phyloP scores from a whole-genome alignment of 441 rosid species.

The Adansonia gregorii region DNA sequence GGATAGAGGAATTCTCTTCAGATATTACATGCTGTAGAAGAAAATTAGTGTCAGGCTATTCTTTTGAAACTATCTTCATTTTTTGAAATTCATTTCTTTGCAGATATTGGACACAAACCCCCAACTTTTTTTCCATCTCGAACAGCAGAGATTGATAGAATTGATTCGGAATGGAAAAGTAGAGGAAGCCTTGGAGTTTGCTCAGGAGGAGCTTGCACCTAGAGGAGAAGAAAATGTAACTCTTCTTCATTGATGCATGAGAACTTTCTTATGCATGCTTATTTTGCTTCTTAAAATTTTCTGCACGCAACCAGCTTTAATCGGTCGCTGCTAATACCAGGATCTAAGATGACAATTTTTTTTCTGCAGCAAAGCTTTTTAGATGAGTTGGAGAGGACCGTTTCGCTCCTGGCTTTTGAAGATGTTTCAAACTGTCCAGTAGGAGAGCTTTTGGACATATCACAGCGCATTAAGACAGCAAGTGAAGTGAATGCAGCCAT shows the following conservation, averaged over 20 bases:
- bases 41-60: neutral
- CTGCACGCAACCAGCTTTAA: neutral
- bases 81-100: neutral
- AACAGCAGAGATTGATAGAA: constrained; percentile 95
- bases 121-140: constrained; percentile 95
- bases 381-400: constrained; percentile 91
- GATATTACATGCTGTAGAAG: neutral
- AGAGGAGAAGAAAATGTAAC: constrained; percentile 86
- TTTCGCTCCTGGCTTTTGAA: constrained; percentile 85
- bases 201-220: constrained; percentile 98
- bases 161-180: constrained; percentile 86
- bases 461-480: constrained; percentile 88
- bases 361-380: constrained; percentile 76
- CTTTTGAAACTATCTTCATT: neutral
- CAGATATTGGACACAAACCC: constrained; percentile 91
- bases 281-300: constrained; percentile 21
- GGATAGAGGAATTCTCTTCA: neutral
- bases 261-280: constrained; percentile 30
- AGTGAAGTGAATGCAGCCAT: constrained; percentile 97
- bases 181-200: constrained; percentile 94
- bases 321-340: neutral
- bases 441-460: constrained; percentile 77
- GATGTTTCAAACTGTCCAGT: constrained; percentile 83
- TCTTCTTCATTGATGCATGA: constrained; percentile 7
- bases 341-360: constrained; percentile 10